Evolutionary conservation across 257 asterid species (phyloP), one percentile per base, ranked within the genome.

Genomic region (Solanum arcanum): DNA sequence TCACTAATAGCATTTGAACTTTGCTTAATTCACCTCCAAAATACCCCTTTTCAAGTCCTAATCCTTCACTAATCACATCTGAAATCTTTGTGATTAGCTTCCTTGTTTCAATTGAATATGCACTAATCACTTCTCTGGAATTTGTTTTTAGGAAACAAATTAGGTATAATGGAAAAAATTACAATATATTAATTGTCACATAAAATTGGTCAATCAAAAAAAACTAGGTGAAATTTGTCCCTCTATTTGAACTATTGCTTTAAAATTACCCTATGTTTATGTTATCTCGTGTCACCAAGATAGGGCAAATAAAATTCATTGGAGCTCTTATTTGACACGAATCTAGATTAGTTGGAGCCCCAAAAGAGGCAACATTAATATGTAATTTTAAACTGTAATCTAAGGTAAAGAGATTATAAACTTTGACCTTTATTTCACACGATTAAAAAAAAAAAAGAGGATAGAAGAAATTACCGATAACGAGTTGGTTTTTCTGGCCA

Each of bases 401-500:
- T 27, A 66, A 66, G 35, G 18, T 25, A 25, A n/a, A 56, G n/a
- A 56, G 64, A 56, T 2, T 2, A 56, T 56, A 56, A 56, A 20
- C n/a, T 56, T 56, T 2, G 10, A 9, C 3, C 10, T 41, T 41
- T 41, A 8, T 9, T 41, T 41, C 44, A 41, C 44, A 41, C 11
- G 5, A 56, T 4, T 3, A 6, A 49, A 21, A 16, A 52, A 16
- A 49, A 52, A 2, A 25, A 46, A n/a, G 47, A 25, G 3, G 5
- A 42, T 15, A 62, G 7, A 59, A 23, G 7, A 37, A 6, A 3
- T 46, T 87, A 93, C 96, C 94, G 89, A 83, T 94, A 94, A 6
- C 87, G 91, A 21, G 88, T 12, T 8, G 98, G 98, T 9, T 90
- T 91, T 73, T 52, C 83, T 56, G 98, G 97, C 96, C 98, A 94